Percentiles rank a stretch among this genome's conserved stretches.
Evolutionary conservation across 1,284 basidiomycete species (phyloP).

Genomic region (Cryptococcus amylolentus): DNA sequence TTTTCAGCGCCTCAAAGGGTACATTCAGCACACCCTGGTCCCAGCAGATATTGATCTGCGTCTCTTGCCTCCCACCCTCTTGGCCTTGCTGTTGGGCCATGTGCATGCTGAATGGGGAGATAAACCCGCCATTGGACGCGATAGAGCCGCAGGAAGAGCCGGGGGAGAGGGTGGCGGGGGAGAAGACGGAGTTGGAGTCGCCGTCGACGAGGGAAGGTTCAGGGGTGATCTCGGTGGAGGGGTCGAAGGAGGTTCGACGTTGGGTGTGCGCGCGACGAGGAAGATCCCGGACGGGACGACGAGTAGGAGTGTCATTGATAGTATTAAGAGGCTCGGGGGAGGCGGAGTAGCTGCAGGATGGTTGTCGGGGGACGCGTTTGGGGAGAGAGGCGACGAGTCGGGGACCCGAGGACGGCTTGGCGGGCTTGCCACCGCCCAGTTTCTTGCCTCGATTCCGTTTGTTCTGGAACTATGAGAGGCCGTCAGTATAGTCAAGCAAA

Average conservation of each 20-base stretch:
- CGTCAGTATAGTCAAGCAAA: neutral
- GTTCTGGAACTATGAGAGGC: slow-evolving; percentile 15
- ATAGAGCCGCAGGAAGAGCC: slow-evolving; percentile 1
- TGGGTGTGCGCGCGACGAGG: neutral
- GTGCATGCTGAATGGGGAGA: slow-evolving; percentile 12
- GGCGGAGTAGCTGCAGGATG: neutral
- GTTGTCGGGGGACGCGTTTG: neutral
- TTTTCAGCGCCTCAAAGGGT: slow-evolving; percentile 6
- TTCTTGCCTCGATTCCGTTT: slow-evolving; percentile 12
- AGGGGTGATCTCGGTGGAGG: neutral
- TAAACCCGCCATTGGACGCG: slow-evolving; percentile 13
- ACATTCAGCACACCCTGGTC: slow-evolving; percentile 8
- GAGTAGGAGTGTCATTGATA: no score
- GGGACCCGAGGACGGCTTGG: neutral
- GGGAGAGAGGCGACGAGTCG: slow-evolving; percentile 9
- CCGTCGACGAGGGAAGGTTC: neutral
- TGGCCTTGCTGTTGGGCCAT: neutral
- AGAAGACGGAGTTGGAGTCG: neutral
- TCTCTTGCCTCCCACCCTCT: neutral
- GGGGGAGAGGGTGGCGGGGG: slow-evolving; percentile 2
- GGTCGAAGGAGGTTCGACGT: no score
- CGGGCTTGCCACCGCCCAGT: neutral
- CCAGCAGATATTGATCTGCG: slow-evolving; percentile 11
- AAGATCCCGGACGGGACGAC: neutral
- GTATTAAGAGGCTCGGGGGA: neutral